A percentile compares a stretch with the other conserved stretches of the same genome.
Conservation (phyloP, 2,329 filamentous ascomycete genomes). For the Ophiobolus disseminans region DNA sequence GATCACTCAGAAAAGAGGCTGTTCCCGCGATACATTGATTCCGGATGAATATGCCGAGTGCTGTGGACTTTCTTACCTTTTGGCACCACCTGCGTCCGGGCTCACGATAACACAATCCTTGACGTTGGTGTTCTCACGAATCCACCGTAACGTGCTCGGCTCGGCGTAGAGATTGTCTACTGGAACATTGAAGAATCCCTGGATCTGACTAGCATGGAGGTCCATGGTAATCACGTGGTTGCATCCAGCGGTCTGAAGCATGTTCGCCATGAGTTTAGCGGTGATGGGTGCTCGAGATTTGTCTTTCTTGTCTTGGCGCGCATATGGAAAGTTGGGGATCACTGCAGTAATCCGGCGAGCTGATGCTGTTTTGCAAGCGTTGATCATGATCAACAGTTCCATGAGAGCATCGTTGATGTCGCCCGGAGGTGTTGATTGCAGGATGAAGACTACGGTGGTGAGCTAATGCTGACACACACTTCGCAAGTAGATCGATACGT, state of each 20-base stretch:
- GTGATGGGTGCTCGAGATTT: conserved; percentile 95
- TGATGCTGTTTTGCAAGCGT: conserved; percentile 85
- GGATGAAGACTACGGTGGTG: conserved; percentile 76
- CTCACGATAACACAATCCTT: conserved; percentile 92
- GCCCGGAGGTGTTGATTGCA: conserved; percentile 92
- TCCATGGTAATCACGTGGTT: conserved; percentile 97
- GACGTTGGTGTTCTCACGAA: conserved; percentile 81
- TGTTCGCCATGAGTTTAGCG: conserved; percentile 94
- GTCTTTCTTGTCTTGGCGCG: conserved; percentile 97
- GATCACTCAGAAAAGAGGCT: too few relatives aligned
- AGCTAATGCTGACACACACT: conserved; percentile 16
- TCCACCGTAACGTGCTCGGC: conserved; percentile 90
- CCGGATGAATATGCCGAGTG: neutral
- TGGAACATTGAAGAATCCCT: conserved; percentile 91
- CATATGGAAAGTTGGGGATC: conserved; percentile 95
- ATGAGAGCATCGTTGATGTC: conserved; percentile 98
- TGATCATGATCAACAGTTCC: conserved; percentile 98
- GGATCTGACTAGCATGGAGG: conserved; percentile 89
- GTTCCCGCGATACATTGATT: too few relatives aligned
- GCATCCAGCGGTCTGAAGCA: conserved; percentile 93
- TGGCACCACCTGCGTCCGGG: conserved; percentile 92
- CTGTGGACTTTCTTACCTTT: conserved; percentile 65
- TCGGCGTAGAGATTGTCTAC: conserved; percentile 90
- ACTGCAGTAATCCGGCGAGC: conserved; percentile 94
- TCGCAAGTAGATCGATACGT: conserved; percentile 32